These are phyloP conservation scores for Chamaenerion angustifolium DNA, from an alignment of 345 rosid species.

Conservation along the genomic window DNA sequence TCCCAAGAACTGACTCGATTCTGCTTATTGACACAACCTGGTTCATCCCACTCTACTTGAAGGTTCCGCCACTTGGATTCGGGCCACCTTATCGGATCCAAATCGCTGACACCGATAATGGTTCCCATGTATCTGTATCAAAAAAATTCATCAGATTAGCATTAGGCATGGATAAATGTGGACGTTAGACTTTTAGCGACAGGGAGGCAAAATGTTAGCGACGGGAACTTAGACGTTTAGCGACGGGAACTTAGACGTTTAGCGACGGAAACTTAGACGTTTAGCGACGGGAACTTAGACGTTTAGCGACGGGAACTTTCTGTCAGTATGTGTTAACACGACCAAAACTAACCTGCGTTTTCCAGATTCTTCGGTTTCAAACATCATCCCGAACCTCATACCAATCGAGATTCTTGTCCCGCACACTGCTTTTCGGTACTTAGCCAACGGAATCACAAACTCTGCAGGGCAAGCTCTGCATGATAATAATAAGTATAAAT, in stretches of 20 bases:
- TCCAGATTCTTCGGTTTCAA: constrained; percentile 92
- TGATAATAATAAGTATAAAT: not conserved
- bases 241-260: too few species aligned
- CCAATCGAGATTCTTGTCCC: constrained; percentile 86
- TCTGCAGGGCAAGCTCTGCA: constrained; percentile 89
- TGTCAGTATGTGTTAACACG: too few species aligned
- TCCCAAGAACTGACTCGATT: constrained; percentile 97
- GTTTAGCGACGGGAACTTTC: too few species aligned
- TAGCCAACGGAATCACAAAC: constrained; percentile 76
- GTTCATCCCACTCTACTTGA: constrained; percentile 99
- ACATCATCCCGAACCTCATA: constrained; percentile 99
- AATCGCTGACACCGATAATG: constrained; percentile 61
- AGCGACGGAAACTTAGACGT: too few species aligned
- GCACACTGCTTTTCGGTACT: constrained; percentile 66
- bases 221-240: too few species aligned
- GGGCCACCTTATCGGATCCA: constrained; percentile 93
- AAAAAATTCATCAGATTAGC: not conserved
- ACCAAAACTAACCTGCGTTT: constrained; percentile 50
- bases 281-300: too few species aligned
- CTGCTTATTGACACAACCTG: constrained; percentile 84
- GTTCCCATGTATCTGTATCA: constrained; percentile 92
- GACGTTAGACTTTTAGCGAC: too few species aligned
- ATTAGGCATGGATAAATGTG: too few species aligned
- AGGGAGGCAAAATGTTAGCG: too few species aligned
- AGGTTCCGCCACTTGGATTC: constrained; percentile 99